phyloP scores from a whole-genome alignment of 345 rosid genomes.

The Rhodamnia argentea region DNA sequence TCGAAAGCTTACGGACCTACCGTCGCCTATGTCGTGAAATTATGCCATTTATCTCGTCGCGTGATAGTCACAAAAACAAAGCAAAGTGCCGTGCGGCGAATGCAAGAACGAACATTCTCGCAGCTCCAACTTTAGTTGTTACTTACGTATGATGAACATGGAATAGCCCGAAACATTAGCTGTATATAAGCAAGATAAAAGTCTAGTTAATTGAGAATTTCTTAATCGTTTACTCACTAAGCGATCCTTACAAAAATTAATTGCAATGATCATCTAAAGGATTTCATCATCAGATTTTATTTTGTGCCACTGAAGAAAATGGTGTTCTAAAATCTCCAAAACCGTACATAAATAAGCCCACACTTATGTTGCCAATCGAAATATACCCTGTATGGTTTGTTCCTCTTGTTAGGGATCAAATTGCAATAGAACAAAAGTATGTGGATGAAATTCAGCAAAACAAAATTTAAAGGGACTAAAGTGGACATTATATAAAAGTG shows the following conservation, averaged over 20 bases:
- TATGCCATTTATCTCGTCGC: too few relatives aligned
- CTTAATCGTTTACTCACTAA: neutral
- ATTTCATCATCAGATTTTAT: neutral
- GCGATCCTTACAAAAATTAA: neutral
- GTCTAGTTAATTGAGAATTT: neutral
- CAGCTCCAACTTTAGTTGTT: neutral
- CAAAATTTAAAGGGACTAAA: neutral
- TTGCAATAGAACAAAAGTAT: neutral
- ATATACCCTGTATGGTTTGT: neutral
- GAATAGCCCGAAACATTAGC: neutral
- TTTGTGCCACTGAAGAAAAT: neutral
- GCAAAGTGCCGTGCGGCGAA: accelerated
- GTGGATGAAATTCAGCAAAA: neutral
- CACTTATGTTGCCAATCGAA: accelerated
- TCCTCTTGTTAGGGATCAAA: neutral
- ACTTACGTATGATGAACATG: neutral
- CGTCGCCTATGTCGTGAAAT: too few relatives aligned
- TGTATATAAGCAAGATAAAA: neutral
- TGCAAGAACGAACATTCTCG: neutral
- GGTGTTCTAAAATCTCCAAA: neutral
- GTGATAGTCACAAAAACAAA: neutral
- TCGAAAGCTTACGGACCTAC: neutral
- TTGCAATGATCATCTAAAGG: neutral
- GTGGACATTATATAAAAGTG: neutral
- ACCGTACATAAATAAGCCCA: neutral